These are phyloP conservation scores for Calonectria leucothoes DNA, from an alignment of 2,329 filamentous ascomycete genomes.

Conservation along the genomic window DNA sequence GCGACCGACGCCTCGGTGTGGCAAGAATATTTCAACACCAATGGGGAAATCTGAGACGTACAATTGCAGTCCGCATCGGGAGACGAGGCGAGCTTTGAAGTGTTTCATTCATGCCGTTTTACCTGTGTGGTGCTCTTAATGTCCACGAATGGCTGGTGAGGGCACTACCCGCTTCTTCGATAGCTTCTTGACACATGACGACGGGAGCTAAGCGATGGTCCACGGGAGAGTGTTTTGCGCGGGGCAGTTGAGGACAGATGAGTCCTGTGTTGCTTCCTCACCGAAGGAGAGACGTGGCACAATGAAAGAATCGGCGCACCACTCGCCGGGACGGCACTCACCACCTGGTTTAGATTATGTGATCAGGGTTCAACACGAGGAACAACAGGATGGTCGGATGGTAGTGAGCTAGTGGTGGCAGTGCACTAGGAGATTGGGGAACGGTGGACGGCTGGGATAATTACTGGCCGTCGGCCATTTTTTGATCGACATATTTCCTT, in stretches of 20 bases:
- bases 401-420: constrained; percentile 23
- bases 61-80: neutral
- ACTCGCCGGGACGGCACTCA: neutral
- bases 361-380: neutral
- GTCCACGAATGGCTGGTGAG: neutral
- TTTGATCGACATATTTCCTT: neutral
- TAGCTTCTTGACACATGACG: neutral
- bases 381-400: neutral
- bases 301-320: neutral
- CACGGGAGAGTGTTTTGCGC: neutral
- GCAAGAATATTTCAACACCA: constrained; percentile 13
- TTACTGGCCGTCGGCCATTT: neutral
- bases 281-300: neutral
- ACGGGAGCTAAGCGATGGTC: neutral
- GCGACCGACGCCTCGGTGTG: constrained; percentile 14
- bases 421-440: constrained; percentile 11
- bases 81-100: constrained; percentile 4
- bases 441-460: constrained; percentile 15
- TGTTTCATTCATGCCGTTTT: constrained; percentile 20
- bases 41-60: constrained; percentile 12
- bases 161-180: neutral
- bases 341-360: neutral
- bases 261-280: neutral
- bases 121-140: neutral
- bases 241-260: neutral